phyloP scores from a whole-genome alignment of 2,329 filamentous ascomycete genomes.

The Bipolaris oryzae region DNA sequence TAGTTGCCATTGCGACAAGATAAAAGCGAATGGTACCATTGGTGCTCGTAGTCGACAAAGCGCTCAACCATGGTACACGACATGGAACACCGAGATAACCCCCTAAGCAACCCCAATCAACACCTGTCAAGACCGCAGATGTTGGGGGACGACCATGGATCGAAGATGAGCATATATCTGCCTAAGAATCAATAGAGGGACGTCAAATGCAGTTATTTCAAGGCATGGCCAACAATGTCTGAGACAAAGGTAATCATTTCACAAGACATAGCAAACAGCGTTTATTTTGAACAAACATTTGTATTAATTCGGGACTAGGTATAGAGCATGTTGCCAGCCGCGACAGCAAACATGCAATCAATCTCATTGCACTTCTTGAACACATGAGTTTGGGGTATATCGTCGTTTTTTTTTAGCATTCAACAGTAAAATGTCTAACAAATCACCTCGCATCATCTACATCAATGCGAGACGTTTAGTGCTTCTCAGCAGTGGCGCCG shows the following conservation, averaged over 20 bases:
- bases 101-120: not conserved
- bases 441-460: not conserved
- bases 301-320: constrained; percentile 7
- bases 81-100: not conserved
- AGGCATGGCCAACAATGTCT: not conserved
- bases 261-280: not conserved
- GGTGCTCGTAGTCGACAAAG: not conserved
- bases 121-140: not conserved
- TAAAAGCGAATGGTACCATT: not conserved
- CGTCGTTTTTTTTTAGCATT: not conserved
- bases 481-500: constrained; percentile 23
- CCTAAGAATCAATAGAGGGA: too few relatives aligned
- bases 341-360: not conserved
- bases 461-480: constrained; percentile 2
- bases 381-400: constrained; percentile 10
- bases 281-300: not conserved
- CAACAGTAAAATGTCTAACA: not conserved
- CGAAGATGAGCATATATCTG: too few relatives aligned
- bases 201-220: too few relatives aligned
- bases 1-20: not conserved
- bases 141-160: not conserved
- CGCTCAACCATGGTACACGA: not conserved
- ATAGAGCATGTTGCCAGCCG: not conserved
- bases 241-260: not conserved
- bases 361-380: constrained; percentile 1